These are phyloP conservation scores for Calonectria leucothoes DNA, from an alignment of 2,329 filamentous ascomycete species.

Conservation along the genomic window DNA sequence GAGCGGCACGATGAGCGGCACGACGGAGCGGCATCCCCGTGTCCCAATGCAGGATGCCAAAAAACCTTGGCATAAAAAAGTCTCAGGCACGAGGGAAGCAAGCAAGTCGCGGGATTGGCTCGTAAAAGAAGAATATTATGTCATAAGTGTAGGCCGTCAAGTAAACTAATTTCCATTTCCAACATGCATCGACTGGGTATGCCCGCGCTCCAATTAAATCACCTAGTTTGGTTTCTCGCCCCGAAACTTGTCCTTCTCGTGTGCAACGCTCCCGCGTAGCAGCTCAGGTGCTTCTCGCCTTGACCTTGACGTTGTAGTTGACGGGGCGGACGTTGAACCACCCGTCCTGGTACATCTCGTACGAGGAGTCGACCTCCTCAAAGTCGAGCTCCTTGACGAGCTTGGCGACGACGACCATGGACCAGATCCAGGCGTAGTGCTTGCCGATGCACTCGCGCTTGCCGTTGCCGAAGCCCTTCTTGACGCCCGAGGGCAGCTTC, in stretches of 20 bases:
- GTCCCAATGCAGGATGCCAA: neutral
- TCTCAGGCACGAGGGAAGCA: no score
- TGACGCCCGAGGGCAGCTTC: slow-evolving; percentile 55
- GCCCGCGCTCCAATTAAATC: neutral
- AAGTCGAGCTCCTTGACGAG: slow-evolving; percentile 60
- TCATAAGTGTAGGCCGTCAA: no score
- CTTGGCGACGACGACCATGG: slow-evolving; percentile 54
- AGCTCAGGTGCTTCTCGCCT: slow-evolving; percentile 44
- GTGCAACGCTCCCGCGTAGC: no score
- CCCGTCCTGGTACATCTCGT: slow-evolving; percentile 58
- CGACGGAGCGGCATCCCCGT: neutral
- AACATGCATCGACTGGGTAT: neutral
- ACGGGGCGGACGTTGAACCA: slow-evolving; percentile 65
- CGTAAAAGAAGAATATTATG: no score
- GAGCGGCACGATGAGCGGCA: neutral
- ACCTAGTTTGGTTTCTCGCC: no score
- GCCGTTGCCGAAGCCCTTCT: slow-evolving; percentile 64
- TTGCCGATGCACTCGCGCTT: slow-evolving; percentile 64
- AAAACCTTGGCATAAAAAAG: neutral
- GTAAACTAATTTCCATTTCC: no score
- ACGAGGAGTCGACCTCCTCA: slow-evolving; percentile 53
- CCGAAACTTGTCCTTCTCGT: no score
- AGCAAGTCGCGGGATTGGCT: no score
- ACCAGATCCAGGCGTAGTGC: slow-evolving; percentile 61
- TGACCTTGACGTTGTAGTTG: slow-evolving; percentile 57